phyloP scores from a whole-genome alignment of 2,329 filamentous ascomycete species.

The Xylaria multiplex region DNA sequence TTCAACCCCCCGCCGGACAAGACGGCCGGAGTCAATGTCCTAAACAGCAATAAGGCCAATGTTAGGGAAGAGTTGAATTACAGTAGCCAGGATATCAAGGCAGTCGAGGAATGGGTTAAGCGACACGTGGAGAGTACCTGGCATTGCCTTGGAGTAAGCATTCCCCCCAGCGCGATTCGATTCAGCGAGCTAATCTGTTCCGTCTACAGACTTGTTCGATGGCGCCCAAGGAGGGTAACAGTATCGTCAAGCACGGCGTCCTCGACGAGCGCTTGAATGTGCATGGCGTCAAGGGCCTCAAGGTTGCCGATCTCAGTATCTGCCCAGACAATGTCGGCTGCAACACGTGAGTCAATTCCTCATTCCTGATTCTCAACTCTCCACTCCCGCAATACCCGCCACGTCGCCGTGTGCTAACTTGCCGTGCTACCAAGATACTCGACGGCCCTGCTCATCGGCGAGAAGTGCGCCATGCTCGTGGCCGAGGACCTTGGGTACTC shows the following conservation, averaged over 20 bases:
- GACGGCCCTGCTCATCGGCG: conserved; percentile 78
- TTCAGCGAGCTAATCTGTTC: conserved; percentile 1
- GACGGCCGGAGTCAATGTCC: conserved; percentile 55
- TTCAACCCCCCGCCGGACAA: conserved; percentile 65
- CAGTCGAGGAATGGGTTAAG: conserved; percentile 75
- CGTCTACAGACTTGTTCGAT: conserved; percentile 72
- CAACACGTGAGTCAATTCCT: conserved; percentile 62
- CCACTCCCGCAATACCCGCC: too few relatives aligned
- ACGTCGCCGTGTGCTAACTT: not conserved
- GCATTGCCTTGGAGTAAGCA: conserved; percentile 67
- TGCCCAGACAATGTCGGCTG: conserved; percentile 82
- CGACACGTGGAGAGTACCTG: conserved; percentile 81
- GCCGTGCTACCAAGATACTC: conserved; percentile 59
- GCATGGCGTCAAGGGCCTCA: conserved; percentile 79
- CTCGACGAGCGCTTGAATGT: conserved; percentile 81
- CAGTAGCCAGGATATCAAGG: conserved; percentile 68
- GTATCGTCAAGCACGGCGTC: conserved; percentile 82
- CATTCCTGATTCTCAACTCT: too few relatives aligned
- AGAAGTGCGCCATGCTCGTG: conserved; percentile 76
- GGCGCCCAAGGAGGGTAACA: conserved; percentile 79
- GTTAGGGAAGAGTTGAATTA: conserved; percentile 74
- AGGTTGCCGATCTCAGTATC: conserved; percentile 80
- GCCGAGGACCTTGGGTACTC: conserved; percentile 80
- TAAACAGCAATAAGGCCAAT: conserved; percentile 73
- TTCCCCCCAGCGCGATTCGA: not conserved